These are phyloP conservation scores for Apocynum venetum DNA, from an alignment of 257 asterid species.

Conservation along the genomic window DNA sequence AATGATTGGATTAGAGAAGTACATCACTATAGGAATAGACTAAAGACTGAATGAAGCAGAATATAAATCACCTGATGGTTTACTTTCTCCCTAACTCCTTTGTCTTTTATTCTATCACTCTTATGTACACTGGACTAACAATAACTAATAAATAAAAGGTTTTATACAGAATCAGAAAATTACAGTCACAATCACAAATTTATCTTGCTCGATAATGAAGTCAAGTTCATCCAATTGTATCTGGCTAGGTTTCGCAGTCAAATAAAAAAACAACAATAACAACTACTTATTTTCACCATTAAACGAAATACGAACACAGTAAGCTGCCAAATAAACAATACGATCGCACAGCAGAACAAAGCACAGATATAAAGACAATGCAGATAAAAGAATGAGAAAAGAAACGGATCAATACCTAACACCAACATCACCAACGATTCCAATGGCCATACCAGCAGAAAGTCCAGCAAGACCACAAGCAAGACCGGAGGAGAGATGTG, in stretches of 20 bases:
- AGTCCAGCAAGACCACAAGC: slow-evolving; percentile 85
- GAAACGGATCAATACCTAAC: slow-evolving; percentile 47
- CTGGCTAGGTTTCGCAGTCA: not conserved
- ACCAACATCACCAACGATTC: slow-evolving; percentile 89
- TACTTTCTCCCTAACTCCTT: not conserved
- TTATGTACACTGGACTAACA: not conserved
- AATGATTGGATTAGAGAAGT: not conserved
- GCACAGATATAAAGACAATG: not conserved
- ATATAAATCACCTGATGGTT: not conserved
- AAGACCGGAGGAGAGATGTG: slow-evolving; percentile 77
- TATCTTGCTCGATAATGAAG: not conserved
- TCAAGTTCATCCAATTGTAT: not conserved
- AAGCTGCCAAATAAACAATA: not conserved
- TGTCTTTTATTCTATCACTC: not conserved
- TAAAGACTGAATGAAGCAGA: not conserved
- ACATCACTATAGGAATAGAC: not conserved
- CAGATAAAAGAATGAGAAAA: not conserved
- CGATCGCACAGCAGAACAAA: not conserved
- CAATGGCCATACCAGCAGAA: slow-evolving; percentile 87
- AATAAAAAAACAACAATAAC: not conserved
- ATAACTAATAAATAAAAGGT: too few species aligned
- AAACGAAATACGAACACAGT: not conserved
- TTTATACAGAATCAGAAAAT: not conserved
- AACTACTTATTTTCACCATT: not conserved
- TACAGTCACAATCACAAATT: not conserved